Conservation (phyloP, 176 grass and related monocot genomes). For the Aegilops bicornis region DNA sequence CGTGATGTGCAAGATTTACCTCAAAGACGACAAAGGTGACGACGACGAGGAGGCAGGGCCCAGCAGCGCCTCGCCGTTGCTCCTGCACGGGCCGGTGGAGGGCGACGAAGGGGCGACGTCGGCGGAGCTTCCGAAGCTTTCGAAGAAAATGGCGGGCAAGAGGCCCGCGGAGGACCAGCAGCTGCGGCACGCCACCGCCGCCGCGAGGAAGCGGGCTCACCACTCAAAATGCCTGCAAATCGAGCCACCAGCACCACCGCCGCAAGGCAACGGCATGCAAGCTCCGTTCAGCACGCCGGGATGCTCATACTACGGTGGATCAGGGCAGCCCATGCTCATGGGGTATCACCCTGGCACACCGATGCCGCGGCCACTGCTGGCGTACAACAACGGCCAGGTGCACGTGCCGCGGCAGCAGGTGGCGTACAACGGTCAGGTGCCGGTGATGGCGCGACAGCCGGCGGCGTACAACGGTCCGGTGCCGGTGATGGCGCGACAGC, state of each 20-base stretch:
- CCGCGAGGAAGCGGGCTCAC: not conserved
- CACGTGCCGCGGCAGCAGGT: not conserved
- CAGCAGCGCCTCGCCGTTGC: not conserved
- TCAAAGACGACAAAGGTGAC: not conserved
- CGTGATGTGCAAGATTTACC: constrained; percentile 28
- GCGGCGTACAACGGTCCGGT: not conserved
- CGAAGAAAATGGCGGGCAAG: constrained; percentile 19
- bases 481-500: not conserved
- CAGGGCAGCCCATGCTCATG: not conserved
- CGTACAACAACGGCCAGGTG: not conserved
- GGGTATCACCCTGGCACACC: not conserved
- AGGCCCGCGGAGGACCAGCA: not conserved
- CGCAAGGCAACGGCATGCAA: not conserved
- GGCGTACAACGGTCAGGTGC: not conserved
- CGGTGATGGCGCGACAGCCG: not conserved
- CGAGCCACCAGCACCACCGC: not conserved
- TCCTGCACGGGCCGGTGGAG: not conserved
- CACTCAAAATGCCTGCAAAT: not conserved
- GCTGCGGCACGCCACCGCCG: not conserved
- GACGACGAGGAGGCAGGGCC: not conserved
- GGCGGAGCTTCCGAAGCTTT: not conserved
- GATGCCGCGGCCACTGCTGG: not conserved
- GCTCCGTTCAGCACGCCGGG: not conserved
- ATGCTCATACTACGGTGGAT: not conserved
- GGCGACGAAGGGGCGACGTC: not conserved